Base-by-base conservation (phyloP, 495 filamentous ascomycete species). In the Neurospora sp. region DNA sequence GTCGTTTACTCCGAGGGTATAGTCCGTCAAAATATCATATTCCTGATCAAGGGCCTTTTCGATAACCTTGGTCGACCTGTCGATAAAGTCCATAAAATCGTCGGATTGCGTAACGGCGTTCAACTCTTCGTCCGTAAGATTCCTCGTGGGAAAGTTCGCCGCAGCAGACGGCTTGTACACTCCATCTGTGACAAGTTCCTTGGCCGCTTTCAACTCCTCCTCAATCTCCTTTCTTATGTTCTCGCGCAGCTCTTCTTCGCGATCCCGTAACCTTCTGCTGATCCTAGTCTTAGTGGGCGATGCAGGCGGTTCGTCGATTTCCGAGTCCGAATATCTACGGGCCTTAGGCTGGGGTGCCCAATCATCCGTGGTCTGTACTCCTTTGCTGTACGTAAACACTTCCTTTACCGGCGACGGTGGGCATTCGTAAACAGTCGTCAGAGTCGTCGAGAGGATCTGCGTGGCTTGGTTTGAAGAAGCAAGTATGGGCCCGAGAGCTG, bases 21-120 rank as follows among this genome's bases (percentile, higher is more conserved):
- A 99, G 81, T 98, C 94, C 69, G 94, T 94, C 44, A 99, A 83
- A 62, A 99, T 92, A 81, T 99, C 95, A 81, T 98, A 99, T 76
- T 88, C 87, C 76, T 97, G 90, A 78, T 98, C 95, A 72, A 99
- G 82, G 4, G 96, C 94, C 76, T 94, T 91, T 84, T 99, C 96
- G 77, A 98, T 94, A 69, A 99, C 94, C 85, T 98, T 99, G 62
- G 92, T 94, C 39, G 95, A 98, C 75, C 92, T 88, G 77, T 98
- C 96, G 23, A 99, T 90, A 78, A 99, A 99, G 77, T 96, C 93
- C 74, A 96, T 85, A 79, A 98, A 99, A 54, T 97, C 96, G 20
- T 94, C 89, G 0, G 94, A 97, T 44, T 92, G 90, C n/a, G 92
- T 93, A 44, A 98, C 93, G 16, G 95, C 96, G 75, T 90, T 91